These are phyloP conservation scores for Aschersonia sp. DNA, from an alignment of 2,329 filamentous ascomycete genomes.

Conservation along the genomic window DNA sequence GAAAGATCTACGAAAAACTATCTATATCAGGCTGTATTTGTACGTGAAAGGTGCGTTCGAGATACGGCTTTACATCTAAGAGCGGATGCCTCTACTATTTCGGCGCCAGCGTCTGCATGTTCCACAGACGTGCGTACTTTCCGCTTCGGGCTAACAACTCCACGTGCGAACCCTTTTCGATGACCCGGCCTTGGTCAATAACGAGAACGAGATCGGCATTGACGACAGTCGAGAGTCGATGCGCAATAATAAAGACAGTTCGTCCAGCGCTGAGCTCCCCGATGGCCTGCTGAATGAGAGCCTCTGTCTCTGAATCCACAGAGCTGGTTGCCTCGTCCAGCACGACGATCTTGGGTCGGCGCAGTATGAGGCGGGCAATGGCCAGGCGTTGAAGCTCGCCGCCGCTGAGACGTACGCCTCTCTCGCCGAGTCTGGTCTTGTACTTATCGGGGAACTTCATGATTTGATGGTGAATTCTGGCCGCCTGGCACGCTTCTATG, in stretches of 20 bases:
- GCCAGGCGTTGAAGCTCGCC: conserved; percentile 36
- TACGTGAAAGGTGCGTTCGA: neutral
- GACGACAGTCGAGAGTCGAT: conserved; percentile 25
- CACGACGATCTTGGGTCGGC: conserved; percentile 14
- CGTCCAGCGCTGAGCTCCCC: conserved; percentile 27
- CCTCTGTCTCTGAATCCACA: conserved; percentile 29
- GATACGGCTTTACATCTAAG: neutral
- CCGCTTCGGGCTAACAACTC: conserved; percentile 30
- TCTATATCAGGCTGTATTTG: no score
- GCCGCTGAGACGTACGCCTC: conserved; percentile 31
- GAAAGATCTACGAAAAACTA: no score
- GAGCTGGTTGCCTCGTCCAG: conserved; percentile 38
- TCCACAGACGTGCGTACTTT: conserved; percentile 37
- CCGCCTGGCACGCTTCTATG: conserved; percentile 43
- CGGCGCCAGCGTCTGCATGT: conserved; percentile 19
- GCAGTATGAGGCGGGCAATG: conserved; percentile 23
- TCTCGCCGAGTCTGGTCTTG: conserved; percentile 29
- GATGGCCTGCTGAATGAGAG: conserved; percentile 29
- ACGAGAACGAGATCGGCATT: conserved; percentile 37
- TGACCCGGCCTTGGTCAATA: conserved; percentile 32
- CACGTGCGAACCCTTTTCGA: conserved; percentile 35
- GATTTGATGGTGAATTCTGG: conserved; percentile 51
- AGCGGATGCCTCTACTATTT: neutral
- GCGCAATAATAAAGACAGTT: conserved; percentile 37
- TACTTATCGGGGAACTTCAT: conserved; percentile 39